phyloP scores from a whole-genome alignment of 2,329 filamentous ascomycete species.

The Fusarium floridanum region DNA sequence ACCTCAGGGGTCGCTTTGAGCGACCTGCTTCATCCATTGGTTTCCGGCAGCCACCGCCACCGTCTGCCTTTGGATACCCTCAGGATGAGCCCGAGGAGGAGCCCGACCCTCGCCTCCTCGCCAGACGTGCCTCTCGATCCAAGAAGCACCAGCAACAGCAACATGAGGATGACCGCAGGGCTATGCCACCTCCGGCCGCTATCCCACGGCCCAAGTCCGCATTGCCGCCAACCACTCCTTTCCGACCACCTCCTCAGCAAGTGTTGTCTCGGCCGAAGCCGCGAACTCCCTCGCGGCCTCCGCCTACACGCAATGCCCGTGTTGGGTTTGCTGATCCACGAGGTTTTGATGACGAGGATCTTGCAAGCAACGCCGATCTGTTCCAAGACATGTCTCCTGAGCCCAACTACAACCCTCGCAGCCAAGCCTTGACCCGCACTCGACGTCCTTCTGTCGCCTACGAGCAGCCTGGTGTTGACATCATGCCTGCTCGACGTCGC shows the following conservation, averaged over 20 bases:
- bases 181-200: conserved; percentile 63
- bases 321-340: conserved; percentile 50
- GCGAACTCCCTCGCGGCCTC: conserved; percentile 51
- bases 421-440: conserved; percentile 49
- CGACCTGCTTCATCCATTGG: conserved; percentile 58
- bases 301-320: conserved; percentile 46
- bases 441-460: conserved; percentile 54
- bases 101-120: conserved; percentile 49
- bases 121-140: conserved; percentile 58
- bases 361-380: conserved; percentile 50
- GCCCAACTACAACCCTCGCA: conserved; percentile 51
- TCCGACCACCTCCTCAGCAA: conserved; percentile 47
- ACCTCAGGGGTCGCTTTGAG: conserved; percentile 53
- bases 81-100: conserved; percentile 59
- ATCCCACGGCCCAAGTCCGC: conserved; percentile 55
- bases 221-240: conserved; percentile 46
- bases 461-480: conserved; percentile 55
- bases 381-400: conserved; percentile 57
- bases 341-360: conserved; percentile 56
- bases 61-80: conserved; percentile 49
- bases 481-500: conserved; percentile 54
- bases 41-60: conserved; percentile 48
- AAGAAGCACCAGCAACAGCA: conserved; percentile 49
- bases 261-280: conserved; percentile 46
- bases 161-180: conserved; percentile 58